Base-by-base conservation (phyloP, 192 early-diverging fungal species). In the Funneliformis mosseae region DNA sequence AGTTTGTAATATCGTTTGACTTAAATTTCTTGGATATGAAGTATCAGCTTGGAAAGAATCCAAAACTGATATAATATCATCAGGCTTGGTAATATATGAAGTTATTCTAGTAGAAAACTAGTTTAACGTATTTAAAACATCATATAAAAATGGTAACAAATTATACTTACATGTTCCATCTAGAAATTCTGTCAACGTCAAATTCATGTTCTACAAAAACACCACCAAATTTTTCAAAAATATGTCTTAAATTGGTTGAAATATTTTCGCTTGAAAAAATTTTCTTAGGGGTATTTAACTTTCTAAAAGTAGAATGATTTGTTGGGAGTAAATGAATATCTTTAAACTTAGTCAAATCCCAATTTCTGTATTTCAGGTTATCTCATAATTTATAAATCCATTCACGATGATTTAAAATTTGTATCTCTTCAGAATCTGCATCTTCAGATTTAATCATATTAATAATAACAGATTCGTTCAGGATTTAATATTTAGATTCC, bases 341-440 rank as follows among this genome's bases (percentile, higher is more conserved):
- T 48, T 73, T 23, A 27, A 73, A 73, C 4, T 50, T 10, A 6
- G 8, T 21, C 10, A 73, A 73, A 27, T 73, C 45, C 8, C 25
- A 73, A 21, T 48, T 5, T 25, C 71, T 73, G 7, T 27, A 33
- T 14, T 9, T 9, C n/a, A 73, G 27, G 9, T 73, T 73, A 10
- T 25, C 42, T 45, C 71, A 73, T 48, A 73, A 41, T 27, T 48
- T 25, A 73, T 73, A 27, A 38, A 73, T 73, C 71, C 71, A 73
- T 73, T 33, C 71, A 50, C 71, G 27, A 48, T 25, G n/a, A 73
- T 48, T 18, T 8, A 10, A 25, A 11, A 48, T n/a, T 50, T 14
- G 21, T 14, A 73, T 73, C 25, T 55, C 71, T 25, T 50, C 71
- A 70, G 10, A 28, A 48, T 48, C 25, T 12, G 23, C 11, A 27